Evolutionary conservation across 352 stramenopile genomes (phyloP).

Genomic region (Phytophthora hybrid): DNA sequence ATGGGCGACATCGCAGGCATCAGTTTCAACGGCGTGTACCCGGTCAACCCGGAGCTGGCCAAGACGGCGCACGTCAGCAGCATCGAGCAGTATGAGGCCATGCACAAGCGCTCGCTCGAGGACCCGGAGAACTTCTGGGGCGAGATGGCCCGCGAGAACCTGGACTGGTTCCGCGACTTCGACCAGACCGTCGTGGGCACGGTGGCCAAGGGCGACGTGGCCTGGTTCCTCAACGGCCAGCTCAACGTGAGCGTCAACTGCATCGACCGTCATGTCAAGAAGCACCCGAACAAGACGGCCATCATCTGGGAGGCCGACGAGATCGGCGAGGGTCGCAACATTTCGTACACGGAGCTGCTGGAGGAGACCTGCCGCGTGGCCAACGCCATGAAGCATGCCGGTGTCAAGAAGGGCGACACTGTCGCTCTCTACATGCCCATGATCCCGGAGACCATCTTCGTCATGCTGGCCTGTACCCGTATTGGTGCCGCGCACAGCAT

Average conservation of each 20-base stretch:
- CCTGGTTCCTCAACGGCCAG: slow-evolving; percentile 95
- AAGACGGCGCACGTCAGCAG: slow-evolving; percentile 71
- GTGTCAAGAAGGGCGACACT: slow-evolving; percentile 92
- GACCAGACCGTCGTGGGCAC: slow-evolving; percentile 83
- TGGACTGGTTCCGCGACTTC: slow-evolving; percentile 96
- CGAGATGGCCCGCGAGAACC: slow-evolving; percentile 85
- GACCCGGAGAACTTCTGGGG: slow-evolving; percentile 94
- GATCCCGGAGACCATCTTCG: slow-evolving; percentile 97
- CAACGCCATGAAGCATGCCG: slow-evolving; percentile 93
- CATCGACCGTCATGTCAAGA: slow-evolving; percentile 94
- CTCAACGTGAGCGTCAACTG: slow-evolving; percentile 95
- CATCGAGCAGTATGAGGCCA: slow-evolving; percentile 74
- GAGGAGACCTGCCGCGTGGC: slow-evolving; percentile 89
- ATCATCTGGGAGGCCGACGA: slow-evolving; percentile 99
- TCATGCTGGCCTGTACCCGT: slow-evolving; percentile 97
- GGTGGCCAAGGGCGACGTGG: slow-evolving; percentile 92
- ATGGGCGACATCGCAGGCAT: slow-evolving; percentile 43
- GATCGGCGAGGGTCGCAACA: slow-evolving; percentile 79
- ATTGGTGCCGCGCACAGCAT: slow-evolving; percentile 97
- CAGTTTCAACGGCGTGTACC: slow-evolving; percentile 39
- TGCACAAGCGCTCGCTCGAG: slow-evolving; percentile 88
- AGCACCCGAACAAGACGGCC: slow-evolving; percentile 84
- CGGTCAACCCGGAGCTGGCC: slow-evolving; percentile 46
- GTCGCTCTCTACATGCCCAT: slow-evolving; percentile 99
- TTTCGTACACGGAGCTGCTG: slow-evolving; percentile 52